Evolutionary conservation across 164 flowering plant genomes (phyloP), one percentile per base, ranked within the genome.

Genomic region (Houttuynia cordata): DNA sequence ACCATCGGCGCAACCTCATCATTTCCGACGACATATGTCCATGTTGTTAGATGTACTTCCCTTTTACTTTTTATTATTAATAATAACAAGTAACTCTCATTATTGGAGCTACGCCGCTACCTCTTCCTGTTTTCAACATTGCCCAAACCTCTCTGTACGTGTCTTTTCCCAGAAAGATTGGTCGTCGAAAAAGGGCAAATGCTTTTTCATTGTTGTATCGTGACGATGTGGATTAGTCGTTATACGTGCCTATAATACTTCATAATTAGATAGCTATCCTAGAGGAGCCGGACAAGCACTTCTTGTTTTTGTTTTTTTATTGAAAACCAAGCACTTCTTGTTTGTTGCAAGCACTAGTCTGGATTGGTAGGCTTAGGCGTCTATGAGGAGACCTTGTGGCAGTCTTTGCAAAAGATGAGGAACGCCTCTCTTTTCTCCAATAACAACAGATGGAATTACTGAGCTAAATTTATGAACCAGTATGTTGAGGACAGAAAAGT

Each of bases 1-100:
- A 55, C 74, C 67, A 70, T 78, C 71, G 65, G 68, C 51, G 62
- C 55, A 61, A 68, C 65, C 73, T 74, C 76, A 70, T 81, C 72
- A 76, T 71, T 74, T 66, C 77, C 57, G 61, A 63, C 69, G 62
- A 71, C 62, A 51, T 41, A 42, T 62, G 25, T 23, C 18, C 34
- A 24, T 23, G 23, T 68, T 24, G 39, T 20, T 58, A 42, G 21
- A 60, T 53, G 39, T 59, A 49, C 57, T 62, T 40, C 51, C 10
- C 42, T 54, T 54, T 37, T 62, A 10, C 17, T 30, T 40, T 52
- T 51, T 56, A 47, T 21, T 59, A 10, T 1, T 45, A 45, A 45
- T 12, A 12, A 45, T 12, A 10, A 12, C 8, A 12, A 45, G n/a
- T n/a, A 12, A 45, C 49, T 17, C 45, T 39, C 52, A 45, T 61